Percentiles rank a stretch among this genome's conserved stretches.
Conservation (phyloP, 257 asterid species). For the Solanum clarkiae region DNA sequence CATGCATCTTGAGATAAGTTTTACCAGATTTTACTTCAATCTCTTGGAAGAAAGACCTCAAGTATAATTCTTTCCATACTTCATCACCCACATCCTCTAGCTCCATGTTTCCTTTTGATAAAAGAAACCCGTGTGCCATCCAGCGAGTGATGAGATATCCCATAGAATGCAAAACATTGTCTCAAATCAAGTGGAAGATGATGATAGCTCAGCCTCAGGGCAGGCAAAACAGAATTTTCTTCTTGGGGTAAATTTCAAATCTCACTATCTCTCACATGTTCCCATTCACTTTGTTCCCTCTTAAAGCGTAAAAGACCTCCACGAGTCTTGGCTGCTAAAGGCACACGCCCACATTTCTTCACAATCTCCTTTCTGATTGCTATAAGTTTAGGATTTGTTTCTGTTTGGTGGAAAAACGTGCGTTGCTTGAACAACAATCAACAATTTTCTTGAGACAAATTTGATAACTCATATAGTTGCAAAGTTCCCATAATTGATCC, state of each 20-base stretch:
- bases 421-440: constrained; percentile 13
- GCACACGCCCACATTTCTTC: constrained; percentile 12
- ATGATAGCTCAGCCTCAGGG: constrained; percentile 20
- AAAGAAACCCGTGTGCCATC: constrained; percentile 19
- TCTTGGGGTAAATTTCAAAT: constrained; percentile 13
- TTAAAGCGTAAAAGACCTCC: constrained; percentile 18
- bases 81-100: constrained; percentile 7
- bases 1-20: constrained; percentile 4
- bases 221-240: constrained; percentile 2
- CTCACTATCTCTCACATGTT: constrained; percentile 6
- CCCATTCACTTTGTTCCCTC: constrained; percentile 13
- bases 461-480: neutral
- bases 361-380: constrained; percentile 16
- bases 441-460: constrained; percentile 5
- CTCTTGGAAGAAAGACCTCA: constrained; percentile 8
- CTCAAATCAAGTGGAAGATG: constrained; percentile 14
- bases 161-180: constrained; percentile 20
- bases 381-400: neutral
- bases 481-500: constrained; percentile 12
- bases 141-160: constrained; percentile 3
- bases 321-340: constrained; percentile 15
- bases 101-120: neutral
- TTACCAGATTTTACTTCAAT: neutral
- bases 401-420: constrained; percentile 1
- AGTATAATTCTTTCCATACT: constrained; percentile 10